A percentile compares a stretch with the other conserved stretches of the same genome.
Evolutionary conservation across 805 yeast species (phyloP).

Genomic region (Pichia phayaonensis): DNA sequence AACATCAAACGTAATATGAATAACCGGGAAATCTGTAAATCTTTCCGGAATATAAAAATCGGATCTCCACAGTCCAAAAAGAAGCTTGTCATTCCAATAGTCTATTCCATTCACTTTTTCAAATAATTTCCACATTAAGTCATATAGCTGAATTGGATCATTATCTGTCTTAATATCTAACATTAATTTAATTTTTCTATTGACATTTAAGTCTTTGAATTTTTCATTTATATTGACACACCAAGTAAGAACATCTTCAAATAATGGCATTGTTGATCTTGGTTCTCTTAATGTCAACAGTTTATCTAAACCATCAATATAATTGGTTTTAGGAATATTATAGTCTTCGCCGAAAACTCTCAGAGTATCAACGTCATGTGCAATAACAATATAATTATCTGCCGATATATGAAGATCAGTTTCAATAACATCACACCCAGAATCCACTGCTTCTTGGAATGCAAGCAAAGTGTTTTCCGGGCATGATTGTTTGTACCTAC

Average conservation of each 20-base stretch:
- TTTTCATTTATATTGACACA: constrained; percentile 23
- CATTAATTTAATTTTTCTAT: constrained; percentile 34
- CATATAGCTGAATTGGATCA: constrained; percentile 23
- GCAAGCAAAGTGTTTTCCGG: constrained; percentile 33
- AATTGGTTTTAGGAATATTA: constrained; percentile 22
- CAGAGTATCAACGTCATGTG: constrained; percentile 29
- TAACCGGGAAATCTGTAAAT: constrained; percentile 21
- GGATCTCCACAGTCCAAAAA: constrained; percentile 32
- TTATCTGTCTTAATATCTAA: constrained; percentile 29
- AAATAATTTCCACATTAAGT: constrained; percentile 20
- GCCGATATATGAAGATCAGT: constrained; percentile 31
- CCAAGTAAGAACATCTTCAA: constrained; percentile 28
- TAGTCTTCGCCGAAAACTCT: constrained; percentile 28
- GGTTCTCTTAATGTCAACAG: constrained; percentile 28
- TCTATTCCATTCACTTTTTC: constrained; percentile 16
- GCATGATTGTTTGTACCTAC: constrained; percentile 19
- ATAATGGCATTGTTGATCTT: constrained; percentile 26
- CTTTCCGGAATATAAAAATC: constrained; percentile 22
- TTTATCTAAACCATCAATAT: constrained; percentile 21
- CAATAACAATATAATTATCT: constrained; percentile 28
- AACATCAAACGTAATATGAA: constrained; percentile 26
- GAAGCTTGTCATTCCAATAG: constrained; percentile 28
- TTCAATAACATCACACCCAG: constrained; percentile 30
- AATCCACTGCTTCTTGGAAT: constrained; percentile 28
- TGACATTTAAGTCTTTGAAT: constrained; percentile 31